Percentiles rank a stretch among this genome's conserved stretches.
These are phyloP conservation scores for Tanacetum coccineum DNA, from an alignment of 129 eudicot species.

Conservation along the genomic window DNA sequence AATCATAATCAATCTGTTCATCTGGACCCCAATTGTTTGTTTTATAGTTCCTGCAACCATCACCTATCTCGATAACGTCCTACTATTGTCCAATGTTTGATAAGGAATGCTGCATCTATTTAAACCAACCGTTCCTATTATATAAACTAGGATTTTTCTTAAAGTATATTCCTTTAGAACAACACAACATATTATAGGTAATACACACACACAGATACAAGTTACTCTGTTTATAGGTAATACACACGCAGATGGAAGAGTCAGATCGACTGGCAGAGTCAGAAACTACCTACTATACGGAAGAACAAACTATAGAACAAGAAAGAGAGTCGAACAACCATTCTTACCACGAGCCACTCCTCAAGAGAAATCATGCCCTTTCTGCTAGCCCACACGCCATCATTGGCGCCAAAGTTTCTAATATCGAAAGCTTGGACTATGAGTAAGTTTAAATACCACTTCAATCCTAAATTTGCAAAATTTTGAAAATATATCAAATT, in stretches of 20 bases:
- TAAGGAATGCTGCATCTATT: conserved; percentile 18
- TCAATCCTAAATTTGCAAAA: background rate
- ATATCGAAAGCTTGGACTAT: conserved; percentile 80
- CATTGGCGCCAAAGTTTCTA: conserved; percentile 84
- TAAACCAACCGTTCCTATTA: conserved; percentile 13
- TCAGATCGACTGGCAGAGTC: conserved; percentile 22
- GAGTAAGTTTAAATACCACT: conserved; percentile 52
- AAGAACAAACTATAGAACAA: conserved; percentile 37
- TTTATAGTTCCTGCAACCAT: conserved; percentile 12
- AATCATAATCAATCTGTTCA: conserved; percentile 18
- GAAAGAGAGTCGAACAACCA: conserved; percentile 50
- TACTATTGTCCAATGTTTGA: conserved; percentile 12
- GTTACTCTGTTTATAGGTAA: background rate
- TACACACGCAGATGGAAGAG: conserved; percentile 38
- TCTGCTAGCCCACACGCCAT: conserved; percentile 61
- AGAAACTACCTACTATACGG: conserved; percentile 20
- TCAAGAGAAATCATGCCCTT: conserved; percentile 56
- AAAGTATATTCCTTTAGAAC: background rate
- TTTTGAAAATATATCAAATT: conserved; percentile 1
- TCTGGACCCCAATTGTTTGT: conserved; percentile 25
- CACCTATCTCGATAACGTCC: background rate
- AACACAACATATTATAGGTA: conserved; percentile 6
- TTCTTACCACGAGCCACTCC: conserved; percentile 48
- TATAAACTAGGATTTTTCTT: background rate
- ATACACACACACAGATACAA: background rate